phyloP scores from a whole-genome alignment of 1,284 basidiomycete species.

The Ustilago xerochloae region DNA sequence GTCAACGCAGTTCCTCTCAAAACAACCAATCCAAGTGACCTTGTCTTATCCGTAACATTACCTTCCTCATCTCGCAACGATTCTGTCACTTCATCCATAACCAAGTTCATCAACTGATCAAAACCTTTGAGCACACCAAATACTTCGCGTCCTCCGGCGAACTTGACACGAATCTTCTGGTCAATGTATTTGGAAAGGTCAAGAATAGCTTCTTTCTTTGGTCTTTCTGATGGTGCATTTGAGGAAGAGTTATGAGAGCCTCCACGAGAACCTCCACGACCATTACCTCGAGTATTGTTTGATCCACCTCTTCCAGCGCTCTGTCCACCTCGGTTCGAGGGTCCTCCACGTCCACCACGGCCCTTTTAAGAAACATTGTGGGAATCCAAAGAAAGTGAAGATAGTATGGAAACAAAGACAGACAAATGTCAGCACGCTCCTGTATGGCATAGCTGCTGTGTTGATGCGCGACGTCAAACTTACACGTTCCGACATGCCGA shows the following conservation, averaged over 20 bases:
- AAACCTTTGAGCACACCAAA: constrained; percentile 92
- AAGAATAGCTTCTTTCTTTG: constrained; percentile 93
- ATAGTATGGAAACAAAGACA: neutral
- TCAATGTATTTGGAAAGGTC: constrained; percentile 94
- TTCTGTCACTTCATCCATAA: constrained; percentile 88
- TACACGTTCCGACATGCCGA: constrained; percentile 42
- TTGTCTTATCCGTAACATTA: constrained; percentile 52
- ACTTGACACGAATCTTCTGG: constrained; percentile 92
- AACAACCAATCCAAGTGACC: constrained; percentile 63
- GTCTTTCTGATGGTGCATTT: constrained; percentile 74
- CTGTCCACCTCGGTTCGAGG: constrained; percentile 11
- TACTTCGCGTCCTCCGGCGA: constrained; percentile 94
- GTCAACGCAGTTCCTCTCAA: constrained; percentile 64
- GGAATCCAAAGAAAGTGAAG: neutral
- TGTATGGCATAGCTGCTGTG: neutral
- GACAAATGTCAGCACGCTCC: neutral
- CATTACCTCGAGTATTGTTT: constrained; percentile 4
- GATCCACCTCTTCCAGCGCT: constrained; percentile 23
- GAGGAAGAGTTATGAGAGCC: constrained; percentile 1
- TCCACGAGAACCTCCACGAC: constrained; percentile 8
- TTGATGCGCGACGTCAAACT: neutral
- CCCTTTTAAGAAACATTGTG: constrained; percentile 7
- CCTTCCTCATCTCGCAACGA: constrained; percentile 70
- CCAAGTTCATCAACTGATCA: constrained; percentile 95
- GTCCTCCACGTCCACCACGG: constrained; percentile 18